Evolutionary conservation across 108 stramenopile genomes (phyloP).

Genomic region (Fragilariopsis cylindrus): DNA sequence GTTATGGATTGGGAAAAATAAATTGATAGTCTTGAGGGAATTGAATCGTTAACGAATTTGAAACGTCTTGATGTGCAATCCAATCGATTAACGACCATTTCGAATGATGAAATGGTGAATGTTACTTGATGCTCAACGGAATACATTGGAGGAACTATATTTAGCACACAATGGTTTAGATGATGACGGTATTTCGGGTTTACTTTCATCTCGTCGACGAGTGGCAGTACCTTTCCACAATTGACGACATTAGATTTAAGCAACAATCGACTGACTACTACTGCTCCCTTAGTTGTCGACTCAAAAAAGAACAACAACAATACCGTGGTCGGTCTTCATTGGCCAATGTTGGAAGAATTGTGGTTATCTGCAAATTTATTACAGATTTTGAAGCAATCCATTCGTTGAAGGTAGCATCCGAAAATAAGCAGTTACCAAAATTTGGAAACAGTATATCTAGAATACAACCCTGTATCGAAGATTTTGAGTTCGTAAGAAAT

Average conservation of each 20-base stretch:
- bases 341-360: conserved; percentile 82
- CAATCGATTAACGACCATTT: conserved; percentile 87
- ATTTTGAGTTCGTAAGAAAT: conserved; percentile 83
- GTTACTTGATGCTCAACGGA: conserved; percentile 48
- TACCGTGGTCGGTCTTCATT: conserved; percentile 31
- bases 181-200: conserved; percentile 57
- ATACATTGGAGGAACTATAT: conserved; percentile 94
- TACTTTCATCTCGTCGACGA: conserved; percentile 8
- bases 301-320: conserved; percentile 1
- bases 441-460: conserved; percentile 93
- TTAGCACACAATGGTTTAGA: conserved; percentile 94
- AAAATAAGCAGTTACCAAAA: conserved; percentile 23
- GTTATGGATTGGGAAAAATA: conserved; percentile 91
- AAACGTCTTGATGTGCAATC: conserved; percentile 84
- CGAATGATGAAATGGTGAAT: conserved; percentile 37
- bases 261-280: conserved; percentile 75
- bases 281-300: conserved; percentile 56
- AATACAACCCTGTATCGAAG: conserved; percentile 93
- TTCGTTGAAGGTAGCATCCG: conserved; percentile 42
- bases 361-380: conserved; percentile 98
- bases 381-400: conserved; percentile 75
- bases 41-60: conserved; percentile 64
- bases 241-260: conserved; percentile 76
- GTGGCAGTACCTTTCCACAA: conserved; percentile 65
- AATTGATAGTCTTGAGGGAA: conserved; percentile 78